phyloP scores from a whole-genome alignment of 805 yeast species.

The Yarrowia keelungensis region DNA sequence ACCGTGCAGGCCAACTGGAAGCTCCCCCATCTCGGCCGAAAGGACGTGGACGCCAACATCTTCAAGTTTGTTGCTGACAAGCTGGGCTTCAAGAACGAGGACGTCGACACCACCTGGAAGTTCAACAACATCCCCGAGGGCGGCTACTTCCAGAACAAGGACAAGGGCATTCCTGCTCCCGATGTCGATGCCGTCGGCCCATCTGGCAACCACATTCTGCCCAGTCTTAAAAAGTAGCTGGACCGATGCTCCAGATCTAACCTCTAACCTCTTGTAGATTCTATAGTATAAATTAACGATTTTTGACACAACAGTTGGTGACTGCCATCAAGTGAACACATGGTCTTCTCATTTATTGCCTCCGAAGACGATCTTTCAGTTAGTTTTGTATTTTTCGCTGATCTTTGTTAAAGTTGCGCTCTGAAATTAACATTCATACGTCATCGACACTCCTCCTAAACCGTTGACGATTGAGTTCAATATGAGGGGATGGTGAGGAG shows the following conservation, averaged over 20 bases:
- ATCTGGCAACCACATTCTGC: conserved; percentile 33
- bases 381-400: no score
- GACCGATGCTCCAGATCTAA: no score
- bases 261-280: background rate
- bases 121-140: conserved; percentile 10
- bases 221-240: conserved; percentile 20
- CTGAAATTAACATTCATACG: background rate
- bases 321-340: no score
- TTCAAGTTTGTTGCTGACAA: conserved; percentile 54
- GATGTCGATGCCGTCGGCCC: conserved; percentile 29
- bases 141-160: conserved; percentile 19
- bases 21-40: conserved; percentile 58
- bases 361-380: no score
- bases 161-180: conserved; percentile 27
- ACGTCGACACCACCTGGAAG: conserved; percentile 31
- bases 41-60: conserved; percentile 60
- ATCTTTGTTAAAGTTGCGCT: conserved; percentile 1
- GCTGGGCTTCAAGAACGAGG: conserved; percentile 41
- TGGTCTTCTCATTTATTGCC: no score
- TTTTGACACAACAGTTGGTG: no score
- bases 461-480: conserved; percentile 1
- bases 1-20: conserved; percentile 60
- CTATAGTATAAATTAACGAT: conserved; percentile 1
- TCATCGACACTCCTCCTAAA: background rate
- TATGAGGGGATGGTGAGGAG: background rate